These are phyloP conservation scores for Ceriops decandra DNA, from an alignment of 345 rosid species.

Conservation along the genomic window DNA sequence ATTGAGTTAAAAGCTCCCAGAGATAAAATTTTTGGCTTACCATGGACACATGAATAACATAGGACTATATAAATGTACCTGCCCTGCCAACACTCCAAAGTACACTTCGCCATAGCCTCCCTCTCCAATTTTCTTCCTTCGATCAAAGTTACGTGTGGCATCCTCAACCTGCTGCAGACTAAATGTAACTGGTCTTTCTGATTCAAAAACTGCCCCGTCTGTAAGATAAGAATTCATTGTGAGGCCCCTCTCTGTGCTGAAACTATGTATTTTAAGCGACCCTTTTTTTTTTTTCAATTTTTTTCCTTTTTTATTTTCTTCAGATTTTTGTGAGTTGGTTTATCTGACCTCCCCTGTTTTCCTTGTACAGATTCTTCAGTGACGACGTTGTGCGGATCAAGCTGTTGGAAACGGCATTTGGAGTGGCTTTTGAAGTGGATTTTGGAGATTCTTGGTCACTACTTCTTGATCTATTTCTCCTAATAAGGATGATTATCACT, in stretches of 20 bases:
- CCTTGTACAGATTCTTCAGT: conserved; percentile 28
- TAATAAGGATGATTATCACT: conserved; percentile 21
- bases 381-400: conserved; percentile 26
- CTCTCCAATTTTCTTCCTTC: conserved; percentile 45
- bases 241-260: neutral
- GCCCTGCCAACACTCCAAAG: conserved; percentile 39
- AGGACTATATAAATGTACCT: conserved; percentile 21
- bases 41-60: no score
- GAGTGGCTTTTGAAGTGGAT: conserved; percentile 33
- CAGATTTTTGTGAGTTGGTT: neutral
- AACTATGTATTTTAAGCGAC: no score
- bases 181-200: conserved; percentile 49
- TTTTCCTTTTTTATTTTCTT: neutral
- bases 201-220: conserved; percentile 43
- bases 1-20: no score
- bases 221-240: conserved; percentile 11
- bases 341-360: conserved; percentile 44
- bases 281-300: no score
- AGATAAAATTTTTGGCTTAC: no score
- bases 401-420: neutral
- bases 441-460: conserved; percentile 21
- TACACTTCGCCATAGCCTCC: conserved; percentile 61
- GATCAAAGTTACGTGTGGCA: conserved; percentile 49
- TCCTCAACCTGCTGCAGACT: conserved; percentile 48
- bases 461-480: conserved; percentile 23